These are phyloP conservation scores for Macroventuria anomochaeta DNA, from an alignment of 2,329 filamentous ascomycete genomes.

Conservation along the genomic window DNA sequence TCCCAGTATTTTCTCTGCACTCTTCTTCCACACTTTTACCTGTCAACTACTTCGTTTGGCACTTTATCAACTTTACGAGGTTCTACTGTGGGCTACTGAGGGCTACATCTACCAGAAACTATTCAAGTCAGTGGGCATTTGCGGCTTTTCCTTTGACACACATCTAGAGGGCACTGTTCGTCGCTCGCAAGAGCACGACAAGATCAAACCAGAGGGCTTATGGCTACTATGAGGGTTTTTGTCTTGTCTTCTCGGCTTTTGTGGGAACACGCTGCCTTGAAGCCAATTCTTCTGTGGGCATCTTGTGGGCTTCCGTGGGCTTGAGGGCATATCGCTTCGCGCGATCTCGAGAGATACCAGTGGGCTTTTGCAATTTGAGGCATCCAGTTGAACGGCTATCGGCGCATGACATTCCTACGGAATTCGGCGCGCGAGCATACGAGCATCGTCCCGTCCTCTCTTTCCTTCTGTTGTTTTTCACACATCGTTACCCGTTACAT, in stretches of 20 bases:
- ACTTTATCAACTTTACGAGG: slow-evolving; percentile 33
- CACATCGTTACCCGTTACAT: slow-evolving; percentile 10
- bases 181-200: slow-evolving; percentile 47
- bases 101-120: slow-evolving; percentile 42
- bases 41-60: slow-evolving; percentile 15
- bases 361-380: slow-evolving; percentile 53
- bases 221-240: slow-evolving; percentile 50
- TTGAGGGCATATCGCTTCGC: slow-evolving; percentile 50
- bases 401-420: slow-evolving; percentile 28
- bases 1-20: slow-evolving; percentile 15
- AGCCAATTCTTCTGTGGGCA: slow-evolving; percentile 54
- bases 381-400: slow-evolving; percentile 46
- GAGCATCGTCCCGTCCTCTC: slow-evolving; percentile 29
- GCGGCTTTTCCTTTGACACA: slow-evolving; percentile 51
- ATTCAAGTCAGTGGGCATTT: slow-evolving; percentile 52
- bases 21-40: slow-evolving; percentile 14
- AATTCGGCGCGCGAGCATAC: slow-evolving; percentile 33
- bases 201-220: slow-evolving; percentile 49
- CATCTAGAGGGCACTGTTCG: slow-evolving; percentile 42
- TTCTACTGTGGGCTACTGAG: slow-evolving; percentile 46
- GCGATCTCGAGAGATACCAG: slow-evolving; percentile 51
- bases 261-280: slow-evolving; percentile 61
- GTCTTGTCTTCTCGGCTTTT: slow-evolving; percentile 56
- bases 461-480: slow-evolving; percentile 26
- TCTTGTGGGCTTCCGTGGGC: slow-evolving; percentile 55